Evolutionary conservation across 352 stramenopile genomes (phyloP).

Genomic region (Phytophthora uliginosa): DNA sequence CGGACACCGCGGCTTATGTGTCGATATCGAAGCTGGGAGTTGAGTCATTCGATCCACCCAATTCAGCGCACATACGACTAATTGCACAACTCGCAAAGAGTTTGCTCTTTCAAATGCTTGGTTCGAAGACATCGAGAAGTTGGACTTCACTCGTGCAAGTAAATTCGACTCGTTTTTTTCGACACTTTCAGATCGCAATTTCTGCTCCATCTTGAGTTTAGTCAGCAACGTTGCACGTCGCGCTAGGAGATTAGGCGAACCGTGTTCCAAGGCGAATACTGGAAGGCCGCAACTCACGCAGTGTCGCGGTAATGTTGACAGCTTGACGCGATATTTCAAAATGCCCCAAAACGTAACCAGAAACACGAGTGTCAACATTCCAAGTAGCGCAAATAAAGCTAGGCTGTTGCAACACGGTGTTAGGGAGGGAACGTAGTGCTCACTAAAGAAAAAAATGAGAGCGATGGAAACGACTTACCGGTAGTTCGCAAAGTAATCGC

Average conservation of each 20-base stretch:
- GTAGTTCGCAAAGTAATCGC: constrained; percentile 78
- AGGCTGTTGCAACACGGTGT: constrained; percentile 34
- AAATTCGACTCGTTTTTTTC: constrained; percentile 27
- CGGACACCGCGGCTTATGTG: constrained; percentile 55
- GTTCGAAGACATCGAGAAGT: constrained; percentile 19
- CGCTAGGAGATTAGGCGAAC: constrained; percentile 36
- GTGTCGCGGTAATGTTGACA: constrained; percentile 64
- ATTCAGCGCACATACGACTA: constrained; percentile 32
- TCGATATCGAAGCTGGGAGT: constrained; percentile 57
- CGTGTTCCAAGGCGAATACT: constrained; percentile 58
- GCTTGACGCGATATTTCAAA: constrained; percentile 64
- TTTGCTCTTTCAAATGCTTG: constrained; percentile 10
- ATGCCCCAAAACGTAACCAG: constrained; percentile 62
- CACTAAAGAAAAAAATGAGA: not conserved
- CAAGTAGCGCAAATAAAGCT: constrained; percentile 51
- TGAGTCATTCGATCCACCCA: constrained; percentile 38
- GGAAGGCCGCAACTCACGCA: constrained; percentile 69
- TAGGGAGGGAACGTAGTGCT: not conserved
- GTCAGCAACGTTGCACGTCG: constrained; percentile 50
- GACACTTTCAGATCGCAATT: constrained; percentile 15
- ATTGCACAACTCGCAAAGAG: constrained; percentile 16
- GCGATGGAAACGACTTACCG: constrained; percentile 23
- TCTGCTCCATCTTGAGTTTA: constrained; percentile 54
- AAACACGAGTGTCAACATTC: constrained; percentile 43
- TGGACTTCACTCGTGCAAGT: constrained; percentile 38